These are phyloP conservation scores for Parasitella parasitica DNA, from an alignment of 371 early-diverging fungal species.

Conservation along the genomic window DNA sequence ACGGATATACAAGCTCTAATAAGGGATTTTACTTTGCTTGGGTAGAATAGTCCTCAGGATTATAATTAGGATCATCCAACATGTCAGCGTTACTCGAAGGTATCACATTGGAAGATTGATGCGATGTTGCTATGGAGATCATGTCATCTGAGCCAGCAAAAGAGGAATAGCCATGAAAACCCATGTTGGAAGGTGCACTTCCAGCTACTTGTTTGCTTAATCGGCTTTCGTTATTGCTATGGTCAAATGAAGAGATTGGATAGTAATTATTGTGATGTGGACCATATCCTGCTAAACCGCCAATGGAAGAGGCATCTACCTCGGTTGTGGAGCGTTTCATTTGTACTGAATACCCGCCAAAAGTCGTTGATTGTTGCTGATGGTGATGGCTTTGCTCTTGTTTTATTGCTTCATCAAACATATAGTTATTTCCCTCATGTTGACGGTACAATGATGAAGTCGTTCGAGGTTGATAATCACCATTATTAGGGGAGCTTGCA, in stretches of 20 bases:
- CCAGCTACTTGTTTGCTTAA: slow-evolving; percentile 12
- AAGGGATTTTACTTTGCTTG: slow-evolving; percentile 24
- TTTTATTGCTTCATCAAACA: slow-evolving; percentile 10
- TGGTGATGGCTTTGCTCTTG: background rate
- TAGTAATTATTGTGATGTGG: background rate
- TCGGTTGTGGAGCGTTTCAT: slow-evolving; percentile 27
- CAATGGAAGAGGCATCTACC: slow-evolving; percentile 2
- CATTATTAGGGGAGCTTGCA: slow-evolving; percentile 6
- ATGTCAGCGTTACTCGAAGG: background rate
- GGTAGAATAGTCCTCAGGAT: slow-evolving; percentile 10
- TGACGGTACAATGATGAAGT: background rate
- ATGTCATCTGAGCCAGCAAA: slow-evolving; percentile 17
- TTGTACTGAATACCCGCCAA: slow-evolving; percentile 8
- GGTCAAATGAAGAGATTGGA: background rate
- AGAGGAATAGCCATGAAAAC: slow-evolving; percentile 13
- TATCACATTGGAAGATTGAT: background rate
- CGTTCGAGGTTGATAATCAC: slow-evolving; percentile 2
- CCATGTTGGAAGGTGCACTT: slow-evolving; percentile 24
- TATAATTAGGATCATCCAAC: background rate
- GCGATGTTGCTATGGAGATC: slow-evolving; percentile 19
- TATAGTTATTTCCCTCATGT: slow-evolving; percentile 1
- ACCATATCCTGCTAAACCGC: slow-evolving; percentile 1
- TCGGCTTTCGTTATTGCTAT: background rate
- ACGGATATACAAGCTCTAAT: background rate
- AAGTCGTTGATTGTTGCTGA: background rate